A percentile compares a stretch with the other conserved stretches of the same genome.
Conservation (phyloP, 202 grass and related monocot genomes). For the Saccharum hybrid region DNA sequence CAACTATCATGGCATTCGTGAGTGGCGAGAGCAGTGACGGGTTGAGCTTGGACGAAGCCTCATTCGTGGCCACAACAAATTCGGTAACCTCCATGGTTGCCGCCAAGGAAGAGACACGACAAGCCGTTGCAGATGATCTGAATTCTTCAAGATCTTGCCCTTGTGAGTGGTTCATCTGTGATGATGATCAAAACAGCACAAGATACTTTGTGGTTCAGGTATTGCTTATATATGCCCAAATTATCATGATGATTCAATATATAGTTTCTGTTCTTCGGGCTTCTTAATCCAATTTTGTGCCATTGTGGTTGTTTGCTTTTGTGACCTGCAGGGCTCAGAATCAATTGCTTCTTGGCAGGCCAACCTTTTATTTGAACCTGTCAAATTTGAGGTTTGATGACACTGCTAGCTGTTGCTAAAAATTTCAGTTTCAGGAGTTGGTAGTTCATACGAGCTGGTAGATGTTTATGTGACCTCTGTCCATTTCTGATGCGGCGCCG, state of each 20-base stretch:
- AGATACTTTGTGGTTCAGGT: too few relatives aligned
- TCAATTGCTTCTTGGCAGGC: conserved; percentile 87
- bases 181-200: conserved; percentile 69
- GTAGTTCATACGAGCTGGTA: background rate
- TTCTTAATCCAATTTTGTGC: background rate
- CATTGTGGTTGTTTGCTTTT: conserved; percentile 3
- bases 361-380: conserved; percentile 92
- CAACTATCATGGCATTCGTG: conserved; percentile 41
- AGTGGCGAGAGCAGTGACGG: conserved; percentile 37
- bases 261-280: background rate
- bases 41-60: conserved; percentile 64
- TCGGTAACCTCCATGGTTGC: conserved; percentile 92
- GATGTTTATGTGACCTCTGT: conserved; percentile 9
- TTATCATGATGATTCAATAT: background rate
- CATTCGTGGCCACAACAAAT: conserved; percentile 78
- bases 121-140: conserved; percentile 83
- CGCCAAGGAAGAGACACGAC: conserved; percentile 79
- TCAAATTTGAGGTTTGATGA: conserved; percentile 84
- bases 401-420: background rate
- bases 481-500: conserved; percentile 6
- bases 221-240: conserved; percentile 1
- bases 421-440: conserved; percentile 4
- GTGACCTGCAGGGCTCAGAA: conserved; percentile 72
- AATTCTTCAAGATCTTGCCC: conserved; percentile 76
- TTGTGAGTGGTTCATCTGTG: conserved; percentile 85